These are phyloP conservation scores for Lipomyces starkeyi DNA, from an alignment of 805 yeast genomes.

Conservation along the genomic window DNA sequence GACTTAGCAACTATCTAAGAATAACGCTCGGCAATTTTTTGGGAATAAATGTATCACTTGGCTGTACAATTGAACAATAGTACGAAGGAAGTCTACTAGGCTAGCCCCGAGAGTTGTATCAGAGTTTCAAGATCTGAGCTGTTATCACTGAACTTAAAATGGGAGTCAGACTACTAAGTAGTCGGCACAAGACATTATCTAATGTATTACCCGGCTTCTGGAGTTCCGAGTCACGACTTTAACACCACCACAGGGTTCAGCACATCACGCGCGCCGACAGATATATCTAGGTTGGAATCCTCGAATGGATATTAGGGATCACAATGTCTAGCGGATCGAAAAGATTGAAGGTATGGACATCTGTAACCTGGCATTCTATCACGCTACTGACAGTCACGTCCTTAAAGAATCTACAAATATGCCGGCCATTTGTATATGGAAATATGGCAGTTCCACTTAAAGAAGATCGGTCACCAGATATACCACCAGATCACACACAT, in stretches of 20 bases:
- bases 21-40: not conserved
- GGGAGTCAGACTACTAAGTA: not conserved
- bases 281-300: not conserved
- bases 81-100: too few species aligned
- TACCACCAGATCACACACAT: constrained; percentile 92
- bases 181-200: not conserved
- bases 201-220: not conserved
- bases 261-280: not conserved
- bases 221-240: too few species aligned
- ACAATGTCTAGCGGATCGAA: constrained; percentile 39
- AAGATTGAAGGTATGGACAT: constrained; percentile 38
- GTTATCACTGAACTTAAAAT: not conserved
- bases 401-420: constrained; percentile 48
- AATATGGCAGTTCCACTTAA: constrained; percentile 75
- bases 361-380: not conserved
- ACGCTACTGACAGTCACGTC: not conserved
- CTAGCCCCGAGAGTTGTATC: not conserved
- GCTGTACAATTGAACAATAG: too few species aligned
- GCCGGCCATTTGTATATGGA: constrained; percentile 82
- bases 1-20: not conserved
- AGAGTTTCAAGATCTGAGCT: not conserved
- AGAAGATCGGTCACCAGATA: constrained; percentile 57
- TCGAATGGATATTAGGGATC: not conserved
- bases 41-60: too few species aligned
- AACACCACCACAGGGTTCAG: too few species aligned